A percentile compares a stretch with the other conserved stretches of the same genome.
Conservation (phyloP, 139 green algal genomes). For the Coelastrella sp. region DNA sequence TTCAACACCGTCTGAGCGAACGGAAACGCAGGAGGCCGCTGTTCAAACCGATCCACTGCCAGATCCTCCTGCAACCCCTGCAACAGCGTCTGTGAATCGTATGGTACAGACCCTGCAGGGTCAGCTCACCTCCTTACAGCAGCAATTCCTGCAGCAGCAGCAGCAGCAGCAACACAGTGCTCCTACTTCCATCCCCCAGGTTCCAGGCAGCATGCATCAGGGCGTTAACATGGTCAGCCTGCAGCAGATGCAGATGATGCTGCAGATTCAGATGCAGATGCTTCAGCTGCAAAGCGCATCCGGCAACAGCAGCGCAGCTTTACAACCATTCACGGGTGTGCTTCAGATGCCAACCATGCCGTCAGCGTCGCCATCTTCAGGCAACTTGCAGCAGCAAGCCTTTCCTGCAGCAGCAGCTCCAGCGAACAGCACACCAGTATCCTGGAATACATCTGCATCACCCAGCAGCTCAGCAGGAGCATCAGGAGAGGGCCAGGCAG, state of each 20-base stretch:
- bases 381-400: background rate
- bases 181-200: too few species aligned
- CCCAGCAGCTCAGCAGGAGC: background rate
- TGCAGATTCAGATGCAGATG: conserved; percentile 10
- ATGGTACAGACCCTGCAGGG: background rate
- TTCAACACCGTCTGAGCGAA: too few species aligned
- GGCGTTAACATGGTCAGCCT: background rate
- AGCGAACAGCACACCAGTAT: background rate
- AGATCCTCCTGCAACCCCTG: background rate
- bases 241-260: background rate
- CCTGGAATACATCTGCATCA: background rate
- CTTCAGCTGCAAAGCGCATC: background rate
- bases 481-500: background rate
- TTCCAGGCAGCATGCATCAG: background rate
- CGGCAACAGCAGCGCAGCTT: background rate
- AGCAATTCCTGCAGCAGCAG: background rate
- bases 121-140: background rate
- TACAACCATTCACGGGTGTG: background rate
- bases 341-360: background rate
- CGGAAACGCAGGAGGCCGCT: background rate
- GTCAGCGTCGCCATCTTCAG: background rate
- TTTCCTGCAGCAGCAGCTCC: background rate
- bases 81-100: background rate
- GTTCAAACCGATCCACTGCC: conserved; percentile 16
- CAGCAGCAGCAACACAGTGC: too few species aligned